Percentiles rank a stretch among this genome's conserved stretches.
phyloP scores from a whole-genome alignment of 2,329 filamentous ascomycete species.

The Colletotrichum higginsianum region DNA sequence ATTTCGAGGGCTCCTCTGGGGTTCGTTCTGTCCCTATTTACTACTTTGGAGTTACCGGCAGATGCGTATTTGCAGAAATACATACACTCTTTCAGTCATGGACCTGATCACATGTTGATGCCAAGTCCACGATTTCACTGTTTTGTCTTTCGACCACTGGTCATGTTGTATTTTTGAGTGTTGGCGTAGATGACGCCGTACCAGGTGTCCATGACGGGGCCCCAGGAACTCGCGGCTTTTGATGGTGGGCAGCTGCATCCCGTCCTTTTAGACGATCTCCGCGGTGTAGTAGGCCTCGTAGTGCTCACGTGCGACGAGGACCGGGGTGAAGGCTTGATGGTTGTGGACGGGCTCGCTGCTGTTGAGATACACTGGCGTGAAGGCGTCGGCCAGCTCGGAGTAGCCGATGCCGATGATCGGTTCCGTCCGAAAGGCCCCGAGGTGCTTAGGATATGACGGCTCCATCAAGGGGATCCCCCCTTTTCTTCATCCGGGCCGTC shows the following conservation, averaged over 20 bases:
- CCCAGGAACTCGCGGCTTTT: constrained; percentile 42
- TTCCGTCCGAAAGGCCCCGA: constrained; percentile 52
- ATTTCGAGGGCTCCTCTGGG: too few species aligned
- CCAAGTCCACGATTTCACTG: too few species aligned
- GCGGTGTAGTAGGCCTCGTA: constrained; percentile 52
- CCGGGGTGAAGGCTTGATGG: constrained; percentile 48
- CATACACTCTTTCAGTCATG: too few species aligned
- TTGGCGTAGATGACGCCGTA: neutral
- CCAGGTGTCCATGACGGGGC: constrained; percentile 50
- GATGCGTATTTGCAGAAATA: too few species aligned
- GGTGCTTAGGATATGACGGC: constrained; percentile 45
- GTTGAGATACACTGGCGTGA: constrained; percentile 43
- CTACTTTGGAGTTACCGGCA: too few species aligned
- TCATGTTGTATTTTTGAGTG: too few species aligned
- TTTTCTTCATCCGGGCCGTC: constrained; percentile 40
- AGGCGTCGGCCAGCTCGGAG: constrained; percentile 44
- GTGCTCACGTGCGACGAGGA: constrained; percentile 53
- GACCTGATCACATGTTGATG: too few species aligned
- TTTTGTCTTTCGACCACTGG: too few species aligned
- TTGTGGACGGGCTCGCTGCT: constrained; percentile 32
- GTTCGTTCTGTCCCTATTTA: too few species aligned
- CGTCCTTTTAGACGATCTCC: constrained; percentile 47
- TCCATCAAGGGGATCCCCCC: constrained; percentile 48
- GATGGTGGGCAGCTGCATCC: constrained; percentile 46
- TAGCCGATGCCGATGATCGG: constrained; percentile 54